phyloP scores from a whole-genome alignment of 805 yeast genomes.

The Wickerhamomyces mucosus region DNA sequence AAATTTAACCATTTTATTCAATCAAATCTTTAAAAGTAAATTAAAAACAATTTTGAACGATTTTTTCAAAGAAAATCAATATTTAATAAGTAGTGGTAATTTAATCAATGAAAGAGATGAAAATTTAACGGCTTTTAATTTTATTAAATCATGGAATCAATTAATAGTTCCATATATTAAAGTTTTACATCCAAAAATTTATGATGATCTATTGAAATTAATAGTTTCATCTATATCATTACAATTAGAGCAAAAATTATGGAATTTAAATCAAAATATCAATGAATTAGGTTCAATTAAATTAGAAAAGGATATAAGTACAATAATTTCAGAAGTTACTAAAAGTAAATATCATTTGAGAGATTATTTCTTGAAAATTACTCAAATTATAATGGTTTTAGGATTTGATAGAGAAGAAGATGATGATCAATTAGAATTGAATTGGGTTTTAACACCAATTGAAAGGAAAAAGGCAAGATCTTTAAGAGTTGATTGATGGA shows the following conservation, averaged over 20 bases:
- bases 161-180: constrained; percentile 58
- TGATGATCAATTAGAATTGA: constrained; percentile 38
- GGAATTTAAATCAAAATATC: constrained; percentile 55
- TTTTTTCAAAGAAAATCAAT: constrained; percentile 21
- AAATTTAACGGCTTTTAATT: constrained; percentile 25
- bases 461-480: constrained; percentile 60
- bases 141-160: constrained; percentile 55
- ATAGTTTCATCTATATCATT: constrained; percentile 47
- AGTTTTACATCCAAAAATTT: constrained; percentile 46
- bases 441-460: constrained; percentile 72
- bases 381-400: constrained; percentile 74
- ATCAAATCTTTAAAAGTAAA: constrained; percentile 36
- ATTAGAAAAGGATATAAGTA: constrained; percentile 72
- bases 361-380: constrained; percentile 68
- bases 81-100: constrained; percentile 9
- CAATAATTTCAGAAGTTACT: constrained; percentile 65
- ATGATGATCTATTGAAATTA: constrained; percentile 34
- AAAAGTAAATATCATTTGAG: constrained; percentile 64
- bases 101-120: constrained; percentile 22
- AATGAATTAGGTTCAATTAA: constrained; percentile 79
- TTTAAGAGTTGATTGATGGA: constrained; percentile 36
- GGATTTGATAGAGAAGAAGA: constrained; percentile 62
- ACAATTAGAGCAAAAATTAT: constrained; percentile 54
- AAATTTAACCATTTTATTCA: constrained; percentile 33
- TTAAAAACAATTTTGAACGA: constrained; percentile 34